Conservation (phyloP, 2,329 filamentous ascomycete species). For the Trichophyton verrucosum region DNA sequence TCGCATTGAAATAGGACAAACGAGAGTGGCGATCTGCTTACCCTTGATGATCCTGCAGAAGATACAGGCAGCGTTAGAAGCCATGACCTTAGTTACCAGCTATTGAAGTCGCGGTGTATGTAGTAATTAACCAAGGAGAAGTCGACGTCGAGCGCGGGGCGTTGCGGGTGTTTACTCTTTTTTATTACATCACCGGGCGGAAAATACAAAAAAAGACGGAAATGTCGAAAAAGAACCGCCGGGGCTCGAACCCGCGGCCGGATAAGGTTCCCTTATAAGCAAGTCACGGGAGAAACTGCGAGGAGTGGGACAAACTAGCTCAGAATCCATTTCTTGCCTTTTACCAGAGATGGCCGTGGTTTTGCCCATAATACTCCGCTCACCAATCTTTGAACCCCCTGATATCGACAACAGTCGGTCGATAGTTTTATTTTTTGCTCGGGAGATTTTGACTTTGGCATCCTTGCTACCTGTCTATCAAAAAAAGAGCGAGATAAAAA, state of each 20-base stretch:
- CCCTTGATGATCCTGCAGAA: slow-evolving; percentile 99
- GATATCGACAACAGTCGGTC: slow-evolving; percentile 34
- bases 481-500: not conserved
- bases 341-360: slow-evolving; percentile 69
- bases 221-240: not conserved
- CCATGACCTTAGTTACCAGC: slow-evolving; percentile 10
- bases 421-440: slow-evolving; percentile 26
- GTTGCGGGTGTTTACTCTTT: not conserved
- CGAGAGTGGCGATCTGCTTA: slow-evolving; percentile 20
- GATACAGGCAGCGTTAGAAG: slow-evolving; percentile 55
- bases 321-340: slow-evolving; percentile 67
- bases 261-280: not conserved
- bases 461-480: not conserved
- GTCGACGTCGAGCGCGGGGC: not conserved
- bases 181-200: not conserved
- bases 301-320: slow-evolving; percentile 58
- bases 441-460: not conserved
- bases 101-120: not conserved
- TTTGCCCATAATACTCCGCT: slow-evolving; percentile 48
- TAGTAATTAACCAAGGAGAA: not conserved
- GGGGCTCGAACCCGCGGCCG: slow-evolving; percentile 21
- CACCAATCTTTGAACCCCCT: slow-evolving; percentile 45
- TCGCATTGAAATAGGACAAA: not conserved
- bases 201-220: not conserved
- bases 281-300: not conserved